These are phyloP conservation scores for Candida manassasensis DNA, from an alignment of 805 yeast genomes.

Conservation along the genomic window DNA sequence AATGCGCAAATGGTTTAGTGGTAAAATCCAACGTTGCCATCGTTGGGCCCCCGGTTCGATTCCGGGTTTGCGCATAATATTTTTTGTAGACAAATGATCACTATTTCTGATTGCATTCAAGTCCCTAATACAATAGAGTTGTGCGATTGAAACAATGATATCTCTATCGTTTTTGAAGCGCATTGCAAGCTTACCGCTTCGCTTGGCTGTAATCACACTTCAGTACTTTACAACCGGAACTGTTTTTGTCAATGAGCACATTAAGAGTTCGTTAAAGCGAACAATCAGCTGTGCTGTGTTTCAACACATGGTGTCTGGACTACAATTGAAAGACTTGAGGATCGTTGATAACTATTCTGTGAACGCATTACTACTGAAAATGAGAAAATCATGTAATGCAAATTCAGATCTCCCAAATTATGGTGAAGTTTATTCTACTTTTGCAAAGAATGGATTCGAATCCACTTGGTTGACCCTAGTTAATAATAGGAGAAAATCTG, in stretches of 20 bases:
- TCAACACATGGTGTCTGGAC: not conserved
- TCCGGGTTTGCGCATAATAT: slow-evolving; percentile 16
- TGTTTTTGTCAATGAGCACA: not conserved
- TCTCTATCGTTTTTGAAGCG: not conserved
- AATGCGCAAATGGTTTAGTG: slow-evolving; percentile 17
- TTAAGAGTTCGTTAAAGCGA: not conserved
- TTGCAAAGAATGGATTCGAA: slow-evolving; percentile 10
- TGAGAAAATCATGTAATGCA: not conserved
- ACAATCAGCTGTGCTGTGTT: not conserved
- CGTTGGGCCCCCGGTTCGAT: slow-evolving; percentile 21
- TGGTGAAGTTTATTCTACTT: slow-evolving; percentile 26
- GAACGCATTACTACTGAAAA: not conserved
- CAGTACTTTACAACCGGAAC: not conserved
- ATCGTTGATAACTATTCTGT: not conserved
- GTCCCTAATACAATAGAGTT: too few species aligned
- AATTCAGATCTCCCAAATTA: slow-evolving; percentile 17
- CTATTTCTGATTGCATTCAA: too few species aligned
- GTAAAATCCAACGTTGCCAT: slow-evolving; percentile 20
- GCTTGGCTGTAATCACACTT: not conserved
- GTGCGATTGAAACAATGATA: not conserved
- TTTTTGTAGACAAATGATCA: too few species aligned
- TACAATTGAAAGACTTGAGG: not conserved
- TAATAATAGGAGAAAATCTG: slow-evolving; percentile 16
- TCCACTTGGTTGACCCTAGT: slow-evolving; percentile 23
- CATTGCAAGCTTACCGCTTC: not conserved